Evolutionary conservation across 2,329 filamentous ascomycete genomes (phyloP).

Genomic region (Phialophora chinensis): DNA sequence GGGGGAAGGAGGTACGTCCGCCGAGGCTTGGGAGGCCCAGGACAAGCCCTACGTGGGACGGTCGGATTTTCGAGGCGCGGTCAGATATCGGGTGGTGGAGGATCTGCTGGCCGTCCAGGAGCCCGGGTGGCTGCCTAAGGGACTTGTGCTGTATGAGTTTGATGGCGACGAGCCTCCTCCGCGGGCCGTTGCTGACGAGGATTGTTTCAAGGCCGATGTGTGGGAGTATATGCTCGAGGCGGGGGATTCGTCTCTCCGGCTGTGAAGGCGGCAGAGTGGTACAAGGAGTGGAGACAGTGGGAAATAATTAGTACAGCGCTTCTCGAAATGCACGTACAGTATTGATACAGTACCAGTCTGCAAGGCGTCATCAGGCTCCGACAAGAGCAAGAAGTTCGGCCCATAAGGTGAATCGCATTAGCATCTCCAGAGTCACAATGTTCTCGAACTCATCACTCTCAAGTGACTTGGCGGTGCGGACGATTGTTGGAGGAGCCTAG

Average conservation of each 20-base stretch:
- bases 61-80: conserved; percentile 21
- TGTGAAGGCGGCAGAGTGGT: conserved; percentile 9
- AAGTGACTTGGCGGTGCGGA: no score
- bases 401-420: not conserved
- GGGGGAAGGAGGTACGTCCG: not conserved
- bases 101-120: conserved; percentile 26
- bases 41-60: conserved; percentile 19
- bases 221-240: conserved; percentile 20
- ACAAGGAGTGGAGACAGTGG: no score
- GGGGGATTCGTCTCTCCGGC: conserved; percentile 17
- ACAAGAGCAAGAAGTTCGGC: not conserved
- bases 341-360: not conserved
- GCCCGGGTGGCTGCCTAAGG: conserved; percentile 14
- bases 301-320: no score
- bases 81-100: conserved; percentile 24
- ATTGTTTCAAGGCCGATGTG: conserved; percentile 19
- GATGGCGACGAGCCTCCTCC: conserved; percentile 18
- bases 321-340: not conserved
- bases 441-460: not conserved
- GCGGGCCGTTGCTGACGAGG: not conserved
- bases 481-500: not conserved
- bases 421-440: not conserved
- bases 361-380: not conserved
- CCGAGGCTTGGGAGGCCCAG: not conserved
- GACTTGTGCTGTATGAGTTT: conserved; percentile 22